Conservation (phyloP, 2,329 filamentous ascomycete genomes). For the Exophiala calicioides region DNA sequence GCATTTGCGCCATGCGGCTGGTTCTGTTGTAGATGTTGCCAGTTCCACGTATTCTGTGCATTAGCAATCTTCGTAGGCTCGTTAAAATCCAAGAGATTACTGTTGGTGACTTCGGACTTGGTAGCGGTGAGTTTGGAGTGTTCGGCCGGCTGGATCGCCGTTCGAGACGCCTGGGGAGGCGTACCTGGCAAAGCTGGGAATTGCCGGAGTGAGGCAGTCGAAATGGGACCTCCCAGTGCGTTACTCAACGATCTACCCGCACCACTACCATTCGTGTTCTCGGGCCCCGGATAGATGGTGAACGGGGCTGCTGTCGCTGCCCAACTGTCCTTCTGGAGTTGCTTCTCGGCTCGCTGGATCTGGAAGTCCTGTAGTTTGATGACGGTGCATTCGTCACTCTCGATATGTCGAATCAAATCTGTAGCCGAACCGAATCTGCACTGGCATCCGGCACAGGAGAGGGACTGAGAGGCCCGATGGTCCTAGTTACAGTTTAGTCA, state of each 20-base stretch:
- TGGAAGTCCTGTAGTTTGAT: constrained; percentile 49
- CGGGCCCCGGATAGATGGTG: too few species aligned
- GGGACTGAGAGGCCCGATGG: constrained; percentile 51
- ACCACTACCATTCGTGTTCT: too few species aligned
- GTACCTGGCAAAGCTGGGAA: too few species aligned
- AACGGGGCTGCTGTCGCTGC: constrained; percentile 6
- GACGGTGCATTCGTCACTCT: constrained; percentile 51
- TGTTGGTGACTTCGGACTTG: constrained; percentile 5
- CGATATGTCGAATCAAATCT: constrained; percentile 56
- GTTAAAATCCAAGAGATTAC: constrained; percentile 14
- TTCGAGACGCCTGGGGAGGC: too few species aligned
- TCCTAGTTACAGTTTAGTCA: constrained; percentile 8
- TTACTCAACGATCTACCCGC: constrained; percentile 8
- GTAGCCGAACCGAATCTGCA: constrained; percentile 50
- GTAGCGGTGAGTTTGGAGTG: neutral
- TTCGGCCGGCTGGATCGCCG: neutral
- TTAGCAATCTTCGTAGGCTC: constrained; percentile 1
- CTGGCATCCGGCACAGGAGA: constrained; percentile 53
- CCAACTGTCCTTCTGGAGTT: constrained; percentile 44
- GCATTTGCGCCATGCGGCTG: neutral
- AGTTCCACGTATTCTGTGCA: constrained; percentile 3
- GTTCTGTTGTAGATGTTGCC: neutral
- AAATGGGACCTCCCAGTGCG: constrained; percentile 15
- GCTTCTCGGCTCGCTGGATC: constrained; percentile 53
- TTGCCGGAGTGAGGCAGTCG: constrained; percentile 8